Evolutionary conservation across 495 filamentous ascomycete species (phyloP), one percentile per base, ranked within the genome.

Genomic region (Astrocystis sublimbata): DNA sequence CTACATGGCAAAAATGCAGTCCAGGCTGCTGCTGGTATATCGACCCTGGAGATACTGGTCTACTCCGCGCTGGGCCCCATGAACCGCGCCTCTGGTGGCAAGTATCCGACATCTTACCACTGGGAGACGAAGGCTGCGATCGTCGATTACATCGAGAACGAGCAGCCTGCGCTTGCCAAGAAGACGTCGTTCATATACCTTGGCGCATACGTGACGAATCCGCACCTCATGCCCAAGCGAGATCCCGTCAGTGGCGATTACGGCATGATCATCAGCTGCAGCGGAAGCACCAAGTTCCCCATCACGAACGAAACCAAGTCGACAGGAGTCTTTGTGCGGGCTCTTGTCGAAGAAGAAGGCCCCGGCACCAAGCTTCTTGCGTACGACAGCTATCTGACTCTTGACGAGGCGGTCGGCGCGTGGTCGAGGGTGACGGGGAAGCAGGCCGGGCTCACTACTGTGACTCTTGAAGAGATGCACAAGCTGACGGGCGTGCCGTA

Each of bases 21-120:
- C 21, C 35, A 58, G 40, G 81, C 75, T 1, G 83, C 81, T 17
- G 78, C 81, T 4, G 66, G 41, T 1, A 60, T 79, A 1, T 71
- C 72, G 8, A 77, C 76, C 5, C 74, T 84, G n/a, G 71, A 80
- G 47, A 70, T 75, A 17, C 71, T 83, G 8, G 42, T 56, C 19
- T 80, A 77, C 57, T 78, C 76, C 0, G 73, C 73, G 1, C 64
- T 80, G 4, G 70, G 67, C 0, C 69, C 73, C 0, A 73, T 75
- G 54, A 71, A 67, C 13, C 60, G 55, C 4, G 68, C 68, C 1
- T 77, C 75, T 0, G 50, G 62, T 0, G 78, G 76, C n/a, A 79
- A 78, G 45, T 80, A 75, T 53, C 38, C 68, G 1, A 49, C 67
- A 13, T 75, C 73, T 0, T 65, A 69, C 28, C 77, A 80, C 54